Evolutionary conservation across 1,284 basidiomycete genomes (phyloP).

Genomic region (Naganishia liquefaciens): DNA sequence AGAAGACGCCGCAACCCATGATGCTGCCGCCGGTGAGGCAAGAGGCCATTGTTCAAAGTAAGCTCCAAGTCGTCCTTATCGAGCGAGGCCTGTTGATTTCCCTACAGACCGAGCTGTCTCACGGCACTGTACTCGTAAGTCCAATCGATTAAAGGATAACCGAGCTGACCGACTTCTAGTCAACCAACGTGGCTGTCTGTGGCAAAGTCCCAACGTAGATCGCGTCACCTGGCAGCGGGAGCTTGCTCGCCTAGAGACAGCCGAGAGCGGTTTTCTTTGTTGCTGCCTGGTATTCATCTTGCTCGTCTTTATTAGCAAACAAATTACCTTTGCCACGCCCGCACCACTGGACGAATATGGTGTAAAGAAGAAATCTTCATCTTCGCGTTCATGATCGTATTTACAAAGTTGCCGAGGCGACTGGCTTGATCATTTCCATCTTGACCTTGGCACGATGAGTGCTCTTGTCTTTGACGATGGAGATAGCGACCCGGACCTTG

Average conservation of each 20-base stretch:
- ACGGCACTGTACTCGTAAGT: conserved; percentile 5
- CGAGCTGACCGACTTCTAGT: neutral
- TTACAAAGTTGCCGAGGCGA: conserved; percentile 46
- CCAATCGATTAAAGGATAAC: neutral
- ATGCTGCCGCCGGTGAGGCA: neutral
- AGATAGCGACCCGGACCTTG: conserved; percentile 83
- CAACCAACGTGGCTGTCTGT: conserved; percentile 19
- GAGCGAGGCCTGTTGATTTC: neutral
- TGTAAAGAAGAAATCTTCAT: conserved; percentile 16
- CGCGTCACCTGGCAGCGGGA: conserved; percentile 5
- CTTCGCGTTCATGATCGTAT: neutral
- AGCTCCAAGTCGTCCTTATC: neutral
- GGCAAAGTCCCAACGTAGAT: conserved; percentile 15
- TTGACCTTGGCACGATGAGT: conserved; percentile 90
- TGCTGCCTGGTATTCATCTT: conserved; percentile 26
- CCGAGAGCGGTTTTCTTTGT: conserved; percentile 22
- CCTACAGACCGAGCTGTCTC: neutral
- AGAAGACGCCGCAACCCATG: neutral
- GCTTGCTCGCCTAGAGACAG: conserved; percentile 13
- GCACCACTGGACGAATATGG: conserved; percentile 21
- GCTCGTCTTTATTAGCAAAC: conserved; percentile 13
- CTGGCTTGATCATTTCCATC: conserved; percentile 48
- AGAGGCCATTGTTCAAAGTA: neutral
- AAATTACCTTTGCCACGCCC: conserved; percentile 13
- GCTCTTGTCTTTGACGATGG: conserved; percentile 91